Conservation (phyloP, 805 yeast species). For the Metschnikowia lunata region DNA sequence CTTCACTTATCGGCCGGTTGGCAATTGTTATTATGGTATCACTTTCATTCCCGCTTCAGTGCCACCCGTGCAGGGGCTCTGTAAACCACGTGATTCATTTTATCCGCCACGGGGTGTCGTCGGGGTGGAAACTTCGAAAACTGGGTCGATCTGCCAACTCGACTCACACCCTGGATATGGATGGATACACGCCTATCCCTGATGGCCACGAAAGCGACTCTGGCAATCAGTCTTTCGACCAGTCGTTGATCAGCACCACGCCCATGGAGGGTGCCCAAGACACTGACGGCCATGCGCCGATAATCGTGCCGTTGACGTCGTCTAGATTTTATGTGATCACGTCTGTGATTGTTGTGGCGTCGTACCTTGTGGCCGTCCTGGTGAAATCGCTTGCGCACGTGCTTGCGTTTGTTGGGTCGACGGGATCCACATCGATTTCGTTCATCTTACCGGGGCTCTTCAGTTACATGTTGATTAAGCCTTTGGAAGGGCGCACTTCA, state of each 20-base stretch:
- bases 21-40: conserved; percentile 68
- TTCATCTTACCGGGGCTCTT: conserved; percentile 87
- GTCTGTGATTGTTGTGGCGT: conserved; percentile 37
- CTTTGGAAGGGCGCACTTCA: conserved; percentile 26
- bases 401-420: conserved; percentile 84
- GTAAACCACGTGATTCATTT: conserved; percentile 60
- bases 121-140: conserved; percentile 20
- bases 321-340: conserved; percentile 27
- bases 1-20: conserved; percentile 52
- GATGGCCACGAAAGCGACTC: conserved; percentile 14
- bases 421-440: conserved; percentile 89
- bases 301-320: conserved; percentile 30
- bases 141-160: conserved; percentile 6
- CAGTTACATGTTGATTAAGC: conserved; percentile 69
- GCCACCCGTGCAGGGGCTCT: conserved; percentile 77
- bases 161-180: background rate
- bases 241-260: conserved; percentile 39
- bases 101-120: conserved; percentile 30
- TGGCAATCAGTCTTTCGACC: conserved; percentile 20
- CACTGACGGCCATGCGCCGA: conserved; percentile 45
- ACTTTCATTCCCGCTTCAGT: conserved; percentile 73
- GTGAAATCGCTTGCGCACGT: conserved; percentile 76
- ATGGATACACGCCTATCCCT: conserved; percentile 25
- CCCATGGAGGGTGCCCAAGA: conserved; percentile 46
- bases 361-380: conserved; percentile 61